A percentile compares a stretch with the other conserved stretches of the same genome.
These are phyloP conservation scores for Oemleria cerasiformis DNA, from an alignment of 306 rosid species.

Conservation along the genomic window DNA sequence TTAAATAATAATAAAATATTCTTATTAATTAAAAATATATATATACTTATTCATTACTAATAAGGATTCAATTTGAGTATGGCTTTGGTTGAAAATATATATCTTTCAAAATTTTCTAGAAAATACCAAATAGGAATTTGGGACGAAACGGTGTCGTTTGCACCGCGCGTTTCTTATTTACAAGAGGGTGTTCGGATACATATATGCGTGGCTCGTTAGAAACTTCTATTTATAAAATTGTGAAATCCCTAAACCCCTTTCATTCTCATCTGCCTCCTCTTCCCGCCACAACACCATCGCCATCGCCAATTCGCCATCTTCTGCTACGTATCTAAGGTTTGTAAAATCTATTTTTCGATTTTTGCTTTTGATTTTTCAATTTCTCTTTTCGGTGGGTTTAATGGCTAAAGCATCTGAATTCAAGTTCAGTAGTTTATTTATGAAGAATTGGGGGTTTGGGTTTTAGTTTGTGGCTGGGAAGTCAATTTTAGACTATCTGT, in stretches of 20 bases:
- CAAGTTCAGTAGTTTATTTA: not conserved
- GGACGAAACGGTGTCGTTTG: too few species aligned
- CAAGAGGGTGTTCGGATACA: too few species aligned
- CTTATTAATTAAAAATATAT: too few species aligned
- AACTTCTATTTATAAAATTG: not conserved
- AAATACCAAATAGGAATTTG: too few species aligned
- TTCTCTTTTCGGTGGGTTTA: not conserved
- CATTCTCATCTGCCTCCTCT: not conserved
- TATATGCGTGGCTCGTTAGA: too few species aligned
- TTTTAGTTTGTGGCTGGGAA: not conserved
- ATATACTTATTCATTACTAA: too few species aligned
- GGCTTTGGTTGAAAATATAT: too few species aligned
- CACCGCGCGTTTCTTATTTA: too few species aligned
- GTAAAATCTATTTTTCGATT: not conserved
- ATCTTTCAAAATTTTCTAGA: too few species aligned
- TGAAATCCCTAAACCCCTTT: not conserved
- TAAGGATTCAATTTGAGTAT: too few species aligned
- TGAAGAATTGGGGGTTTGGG: not conserved
- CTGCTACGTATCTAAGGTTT: not conserved
- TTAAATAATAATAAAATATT: too few species aligned
- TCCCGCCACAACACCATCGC: not conserved
- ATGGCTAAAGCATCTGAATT: not conserved
- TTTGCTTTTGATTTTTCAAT: not conserved
- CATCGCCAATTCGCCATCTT: not conserved
- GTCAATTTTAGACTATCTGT: not conserved